A percentile compares a stretch with the other conserved stretches of the same genome.
Conservation (phyloP, 1,139 yeast genomes). For the Candida sp. region DNA sequence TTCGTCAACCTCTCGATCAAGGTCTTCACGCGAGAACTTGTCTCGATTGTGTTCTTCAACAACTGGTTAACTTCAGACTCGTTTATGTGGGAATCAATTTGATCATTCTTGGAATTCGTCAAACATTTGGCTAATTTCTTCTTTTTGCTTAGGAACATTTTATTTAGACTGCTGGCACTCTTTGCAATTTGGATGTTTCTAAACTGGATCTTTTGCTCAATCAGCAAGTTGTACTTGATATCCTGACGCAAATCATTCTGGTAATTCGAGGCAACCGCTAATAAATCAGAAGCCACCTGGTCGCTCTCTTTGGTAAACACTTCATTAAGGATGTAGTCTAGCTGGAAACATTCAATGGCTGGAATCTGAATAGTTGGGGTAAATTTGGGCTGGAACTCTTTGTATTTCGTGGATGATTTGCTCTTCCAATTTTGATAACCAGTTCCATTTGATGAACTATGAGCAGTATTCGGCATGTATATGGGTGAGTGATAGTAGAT, state of each 20-base stretch:
- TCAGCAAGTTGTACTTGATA: constrained; percentile 35
- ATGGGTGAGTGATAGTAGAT: background rate
- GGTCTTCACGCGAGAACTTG: constrained; percentile 16
- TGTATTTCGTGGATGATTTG: constrained; percentile 5
- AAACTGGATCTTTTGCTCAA: constrained; percentile 42
- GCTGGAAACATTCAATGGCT: constrained; percentile 39
- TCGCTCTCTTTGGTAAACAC: constrained; percentile 34
- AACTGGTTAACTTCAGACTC: constrained; percentile 20
- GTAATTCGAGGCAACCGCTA: constrained; percentile 38
- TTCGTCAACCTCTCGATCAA: constrained; percentile 12
- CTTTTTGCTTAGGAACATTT: constrained; percentile 21
- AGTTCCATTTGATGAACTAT: background rate
- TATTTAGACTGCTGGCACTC: constrained; percentile 25
- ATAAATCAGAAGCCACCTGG: constrained; percentile 35
- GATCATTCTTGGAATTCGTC: constrained; percentile 6
- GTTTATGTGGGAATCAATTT: constrained; percentile 10
- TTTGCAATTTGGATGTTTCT: constrained; percentile 38
- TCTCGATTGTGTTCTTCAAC: constrained; percentile 16
- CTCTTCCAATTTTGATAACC: constrained; percentile 1
- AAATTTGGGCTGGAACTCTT: constrained; percentile 19
- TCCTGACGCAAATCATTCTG: constrained; percentile 44
- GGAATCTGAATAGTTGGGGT: constrained; percentile 26
- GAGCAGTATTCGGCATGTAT: background rate
- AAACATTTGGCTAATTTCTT: constrained; percentile 22
- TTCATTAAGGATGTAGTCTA: constrained; percentile 38